Evolutionary conservation across 1,139 yeast genomes (phyloP), one percentile per base, ranked within the genome.

Genomic region (Suhomyces yuchorum): DNA sequence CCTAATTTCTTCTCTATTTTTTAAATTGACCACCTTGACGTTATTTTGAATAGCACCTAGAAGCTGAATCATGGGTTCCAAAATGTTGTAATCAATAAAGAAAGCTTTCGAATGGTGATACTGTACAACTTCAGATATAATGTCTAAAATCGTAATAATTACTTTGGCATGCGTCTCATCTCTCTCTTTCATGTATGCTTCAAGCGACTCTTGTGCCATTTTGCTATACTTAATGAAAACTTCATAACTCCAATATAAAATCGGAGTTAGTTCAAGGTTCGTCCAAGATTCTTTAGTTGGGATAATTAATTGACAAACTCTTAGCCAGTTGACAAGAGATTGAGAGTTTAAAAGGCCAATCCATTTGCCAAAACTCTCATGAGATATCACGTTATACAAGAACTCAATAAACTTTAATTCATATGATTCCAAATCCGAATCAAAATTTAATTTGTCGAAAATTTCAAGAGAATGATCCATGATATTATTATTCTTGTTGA

Each of bases 271-370:
- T 50, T 82, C 73, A 44, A 71, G 71, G 42, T 77, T 77, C 47
- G 75, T 71, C 87, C 88, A 84, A 24, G 67, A 68, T 8, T 73
- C 78, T 46, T 67, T 75, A 36, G 81, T 75, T 0, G 85, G 77
- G 2, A 78, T 62, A 1, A 80, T 58, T 2, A 78, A 54, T 51
- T 78, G 81, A 4, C 71, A 56, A 4, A 69, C 56, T 44, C 64
- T 63, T 36, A 78, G 40, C 58, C 59, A 55, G 4, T 44, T 24
- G 3, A 48, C 35, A 23, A 53, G 49, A 5, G 8, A 12, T 15
- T 7, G 24, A 4, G 14, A 7, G 11, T 40, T 34, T 20, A 46
- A 47, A 5, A 20, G 23, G 17, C 24, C 8, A 19, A 56, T 28
- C 57, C 57, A 57, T 8, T 38, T 43, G 26, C 54, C 57, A 44